Evolutionary conservation across 192 early-diverging fungal species (phyloP), one percentile per base, ranked within the genome.

Genomic region (Coemansia sp.): DNA sequence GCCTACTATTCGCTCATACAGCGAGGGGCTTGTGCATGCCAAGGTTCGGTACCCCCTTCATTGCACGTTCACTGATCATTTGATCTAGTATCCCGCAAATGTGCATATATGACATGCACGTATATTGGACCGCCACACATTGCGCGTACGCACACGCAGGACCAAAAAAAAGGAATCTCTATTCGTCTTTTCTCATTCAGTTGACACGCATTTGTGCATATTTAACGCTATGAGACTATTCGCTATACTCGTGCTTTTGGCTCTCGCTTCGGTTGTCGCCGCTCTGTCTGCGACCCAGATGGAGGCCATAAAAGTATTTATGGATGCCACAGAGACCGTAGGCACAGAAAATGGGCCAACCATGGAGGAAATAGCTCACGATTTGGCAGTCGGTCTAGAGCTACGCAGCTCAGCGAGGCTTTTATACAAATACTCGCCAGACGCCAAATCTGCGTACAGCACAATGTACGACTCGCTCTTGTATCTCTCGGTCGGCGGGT

Each of bases 371-470:
- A 66, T 80, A 11, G 53, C 65, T 26, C 77, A 80, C 18, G 73
- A 74, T 37, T 56, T 80, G 21, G 69, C 77, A 16, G 69, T 45
- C 2, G 59, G 62, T 3, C 72, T 80, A 21, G 72, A 69, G 9
- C 40, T 74, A 10, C 67, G 21, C 56, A 74, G 65, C 56, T 80
- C 77, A 13, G 72, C 72, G 16, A 48, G 73, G 4, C 33, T 74
- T 23, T 63, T 80, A 18, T 80, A 80, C 69, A 80, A 80, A 53
- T 64, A 74, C 63, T 80, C 77, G 16, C 77, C 72, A 3, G 72
- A 80, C 31, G 69, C 72, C 9, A 59, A 62, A 20, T 13, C 58
- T 3, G 77, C 69, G n/a, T 80, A 80, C 62, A 59, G 33, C 35
- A 55, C 69, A 7, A 80, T 80, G 59, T 80, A 74, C 62, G 72